Evolutionary conservation across 805 yeast genomes (phyloP), one percentile per base, ranked within the genome.

Genomic region (Yarrowia divulgata): DNA sequence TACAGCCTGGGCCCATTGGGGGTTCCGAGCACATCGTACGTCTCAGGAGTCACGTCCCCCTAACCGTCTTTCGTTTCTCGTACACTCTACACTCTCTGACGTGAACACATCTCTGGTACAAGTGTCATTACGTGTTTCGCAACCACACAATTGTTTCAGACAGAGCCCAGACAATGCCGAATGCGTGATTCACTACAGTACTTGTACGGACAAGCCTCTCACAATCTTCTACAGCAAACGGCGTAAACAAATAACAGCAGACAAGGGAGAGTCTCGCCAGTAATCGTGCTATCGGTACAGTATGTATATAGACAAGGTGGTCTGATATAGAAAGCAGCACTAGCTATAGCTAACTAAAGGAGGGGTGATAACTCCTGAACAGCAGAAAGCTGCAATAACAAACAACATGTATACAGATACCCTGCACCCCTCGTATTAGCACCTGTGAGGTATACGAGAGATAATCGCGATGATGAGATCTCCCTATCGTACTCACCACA

Each of bases 391-490:
- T 23, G 4, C 29, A 7, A 23, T 29, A 16, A 49, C 40, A 48
- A 48, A 29, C 52, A 29, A 48, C 16, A 43, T 43, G 19, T 18
- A 43, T 43, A 43, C 16, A 18, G n/a, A 43, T 8, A 1, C 14
- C 18, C 23, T 8, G 48, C 18, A 48, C 35, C 34, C 52, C 34
- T 48, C 50, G 52, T 48, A 23, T 48, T 19, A 23, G 18, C 35
- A 29, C 9, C 52, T 48, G 18, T 7, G 13, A n/a, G 52, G 35
- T 14, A 49, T 49, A 49, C 55, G 55, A 32, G 55, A 49, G 55
- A 49, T 32, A 49, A 32, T 13, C 55, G 32, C 32, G 19, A 46
- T 46, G 13, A 48, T 23, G 29, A 23, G 29, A 23, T 23, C 29
- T 23, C 4, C 29, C 29, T 4, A n/a, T n/a, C n/a, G n/a, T 23